Conservation (phyloP, 2,329 filamentous ascomycete species). For the Ophiostoma australiae region DNA sequence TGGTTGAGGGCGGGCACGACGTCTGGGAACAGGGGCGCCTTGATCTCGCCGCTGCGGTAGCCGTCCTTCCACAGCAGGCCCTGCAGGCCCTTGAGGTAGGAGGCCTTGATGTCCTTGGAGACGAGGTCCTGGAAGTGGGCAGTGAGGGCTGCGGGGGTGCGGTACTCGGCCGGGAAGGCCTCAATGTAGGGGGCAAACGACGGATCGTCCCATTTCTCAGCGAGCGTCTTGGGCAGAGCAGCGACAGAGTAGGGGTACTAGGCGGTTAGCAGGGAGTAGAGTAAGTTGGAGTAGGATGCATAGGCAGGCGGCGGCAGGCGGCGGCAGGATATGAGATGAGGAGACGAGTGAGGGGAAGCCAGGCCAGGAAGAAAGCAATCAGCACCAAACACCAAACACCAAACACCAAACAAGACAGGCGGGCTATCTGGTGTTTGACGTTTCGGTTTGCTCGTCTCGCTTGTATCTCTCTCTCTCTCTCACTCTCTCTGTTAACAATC, state of each 20-base stretch:
- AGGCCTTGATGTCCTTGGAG: conserved; percentile 64
- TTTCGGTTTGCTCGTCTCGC: neutral
- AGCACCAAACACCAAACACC: neutral
- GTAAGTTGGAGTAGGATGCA: neutral
- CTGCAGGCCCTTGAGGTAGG: conserved; percentile 75
- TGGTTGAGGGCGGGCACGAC: conserved; percentile 58
- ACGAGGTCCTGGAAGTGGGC: conserved; percentile 68
- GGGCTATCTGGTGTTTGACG: neutral
- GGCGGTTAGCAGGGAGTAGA: neutral
- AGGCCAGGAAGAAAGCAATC: neutral
- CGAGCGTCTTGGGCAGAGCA: conserved; percentile 59
- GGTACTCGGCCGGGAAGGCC: conserved; percentile 64
- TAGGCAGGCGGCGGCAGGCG: neutral
- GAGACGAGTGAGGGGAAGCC: neutral
- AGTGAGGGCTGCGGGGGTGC: conserved; percentile 55
- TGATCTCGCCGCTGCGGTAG: conserved; percentile 64
- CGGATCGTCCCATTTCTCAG: conserved; percentile 60
- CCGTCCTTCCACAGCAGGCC: conserved; percentile 73
- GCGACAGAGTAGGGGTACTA: conserved; percentile 74
- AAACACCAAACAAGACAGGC: neutral
- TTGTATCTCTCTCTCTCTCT: neutral
- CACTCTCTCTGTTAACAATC: too few relatives aligned
- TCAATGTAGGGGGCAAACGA: conserved; percentile 62
- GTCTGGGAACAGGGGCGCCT: conserved; percentile 69
- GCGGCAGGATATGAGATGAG: neutral